Evolutionary conservation across 2,329 filamentous ascomycete genomes (phyloP), one percentile per base, ranked within the genome.

Genomic region (Colletotrichum gigasporum): DNA sequence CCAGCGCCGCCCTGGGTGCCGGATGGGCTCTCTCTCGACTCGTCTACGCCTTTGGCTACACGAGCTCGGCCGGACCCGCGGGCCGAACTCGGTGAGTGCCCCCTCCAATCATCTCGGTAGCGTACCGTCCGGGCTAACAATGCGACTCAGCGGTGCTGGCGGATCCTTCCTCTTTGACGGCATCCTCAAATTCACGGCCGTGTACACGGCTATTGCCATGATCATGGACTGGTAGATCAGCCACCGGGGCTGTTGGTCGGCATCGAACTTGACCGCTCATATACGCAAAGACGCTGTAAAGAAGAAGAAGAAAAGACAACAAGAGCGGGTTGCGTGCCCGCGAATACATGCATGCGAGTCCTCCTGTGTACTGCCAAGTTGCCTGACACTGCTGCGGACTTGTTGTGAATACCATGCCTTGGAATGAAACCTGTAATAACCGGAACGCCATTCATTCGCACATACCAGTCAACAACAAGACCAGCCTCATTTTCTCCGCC

Each of bases 11-110:
- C 9, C 70, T 87, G 26, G 87, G 87, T 14, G 79, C 72, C 12
- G 72, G 72, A 28, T 91, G 87, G 87, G 74, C 80, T 9, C n/a
- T 83, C 2, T 79, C 76, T 20, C 82, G 89, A 41, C 69, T 84
- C 24, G 2, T 84, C 51, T 91, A 90, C 69, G 82, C 85, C 59
- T 63, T 78, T 11, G 88, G 87, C 30, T 91, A 90, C 71, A 77
- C 77, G 53, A 73, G 73, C 45, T 71, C 72, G 7, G 58, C 63
- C 10, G 84, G 84, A 0, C 84, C 84, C 14, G 67, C 76, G 63
- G 84, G 83, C 7, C 77, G 85, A 48, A 9, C 64, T 14, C n/a
- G 62, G 76, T 83, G 69, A 66, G 80, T 76, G 20, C 16, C 14
- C 18, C 30, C 30, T 22, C 8, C 34, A 7, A 34, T 24, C 11